phyloP scores from a whole-genome alignment of 306 rosid genomes.

The Echinosophora koreensis region DNA sequence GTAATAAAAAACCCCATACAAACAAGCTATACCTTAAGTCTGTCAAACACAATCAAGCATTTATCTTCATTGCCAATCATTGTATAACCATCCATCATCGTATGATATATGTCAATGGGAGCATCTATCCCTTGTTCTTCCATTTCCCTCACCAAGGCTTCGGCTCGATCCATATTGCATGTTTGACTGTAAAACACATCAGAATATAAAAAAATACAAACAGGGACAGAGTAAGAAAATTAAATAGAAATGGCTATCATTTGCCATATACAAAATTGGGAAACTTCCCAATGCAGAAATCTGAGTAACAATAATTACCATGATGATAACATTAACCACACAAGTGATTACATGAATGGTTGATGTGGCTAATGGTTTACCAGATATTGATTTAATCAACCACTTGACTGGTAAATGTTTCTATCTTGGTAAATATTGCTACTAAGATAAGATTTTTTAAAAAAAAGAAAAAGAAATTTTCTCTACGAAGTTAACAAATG shows the following conservation, averaged over 20 bases:
- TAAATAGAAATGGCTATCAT: constrained; percentile 33
- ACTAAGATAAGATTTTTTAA: neutral
- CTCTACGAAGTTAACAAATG: neutral
- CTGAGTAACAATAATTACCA: constrained; percentile 15
- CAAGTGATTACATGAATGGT: constrained; percentile 12
- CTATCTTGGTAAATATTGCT: constrained; percentile 10
- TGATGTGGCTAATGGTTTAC: constrained; percentile 6
- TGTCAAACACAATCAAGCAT: constrained; percentile 88
- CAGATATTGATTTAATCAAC: constrained; percentile 28
- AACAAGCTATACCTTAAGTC: constrained; percentile 80
- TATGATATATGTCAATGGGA: constrained; percentile 91
- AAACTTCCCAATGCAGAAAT: constrained; percentile 22
- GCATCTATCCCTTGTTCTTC: constrained; percentile 99
- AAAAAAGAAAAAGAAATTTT: neutral
- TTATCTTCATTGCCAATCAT: constrained; percentile 85
- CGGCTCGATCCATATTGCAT: constrained; percentile 82
- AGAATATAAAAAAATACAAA: constrained; percentile 35
- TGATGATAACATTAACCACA: constrained; percentile 26
- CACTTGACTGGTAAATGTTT: constrained; percentile 1
- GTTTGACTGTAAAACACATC: constrained; percentile 68
- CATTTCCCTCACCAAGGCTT: constrained; percentile 94
- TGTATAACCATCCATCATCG: constrained; percentile 99
- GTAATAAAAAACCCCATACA: neutral
- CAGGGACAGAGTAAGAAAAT: constrained; percentile 15
- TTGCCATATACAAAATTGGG: neutral